A percentile compares a stretch with the other conserved stretches of the same genome.
Evolutionary conservation across 2,329 filamentous ascomycete species (phyloP).

Genomic region (Zelopaecilomyces penicillatus): DNA sequence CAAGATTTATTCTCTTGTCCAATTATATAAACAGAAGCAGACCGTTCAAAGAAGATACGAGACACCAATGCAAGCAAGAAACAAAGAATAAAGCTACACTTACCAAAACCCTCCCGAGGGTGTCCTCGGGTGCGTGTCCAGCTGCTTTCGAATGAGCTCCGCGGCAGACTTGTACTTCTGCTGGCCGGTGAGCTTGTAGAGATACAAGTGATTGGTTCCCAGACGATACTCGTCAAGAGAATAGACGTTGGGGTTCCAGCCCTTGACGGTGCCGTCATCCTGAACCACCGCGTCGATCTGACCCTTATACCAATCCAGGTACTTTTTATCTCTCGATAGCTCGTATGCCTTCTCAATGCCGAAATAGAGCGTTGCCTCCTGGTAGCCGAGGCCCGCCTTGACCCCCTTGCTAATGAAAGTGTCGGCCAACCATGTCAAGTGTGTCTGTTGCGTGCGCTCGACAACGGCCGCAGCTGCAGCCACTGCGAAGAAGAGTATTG

Average conservation of each 20-base stretch:
- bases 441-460: slow-evolving; percentile 8
- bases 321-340: slow-evolving; percentile 31
- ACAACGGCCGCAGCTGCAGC: background rate
- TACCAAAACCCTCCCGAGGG: slow-evolving; percentile 44
- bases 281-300: slow-evolving; percentile 39
- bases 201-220: slow-evolving; percentile 42
- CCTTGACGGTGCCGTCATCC: slow-evolving; percentile 33
- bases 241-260: slow-evolving; percentile 39
- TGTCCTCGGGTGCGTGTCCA: slow-evolving; percentile 42
- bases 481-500: background rate
- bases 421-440: slow-evolving; percentile 33
- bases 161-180: slow-evolving; percentile 42
- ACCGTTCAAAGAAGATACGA: background rate
- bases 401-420: slow-evolving; percentile 37
- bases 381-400: slow-evolving; percentile 31
- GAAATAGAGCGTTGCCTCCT: slow-evolving; percentile 38
- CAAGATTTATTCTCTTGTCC: too few species aligned
- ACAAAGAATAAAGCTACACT: background rate
- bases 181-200: slow-evolving; percentile 37
- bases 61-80: background rate
- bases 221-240: slow-evolving; percentile 45
- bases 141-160: slow-evolving; percentile 34
- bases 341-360: slow-evolving; percentile 38
- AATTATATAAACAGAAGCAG: too few species aligned
- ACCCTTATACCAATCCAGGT: slow-evolving; percentile 34